phyloP scores from a whole-genome alignment of 2,329 filamentous ascomycete genomes.

The Nigrospora osmanthi region DNA sequence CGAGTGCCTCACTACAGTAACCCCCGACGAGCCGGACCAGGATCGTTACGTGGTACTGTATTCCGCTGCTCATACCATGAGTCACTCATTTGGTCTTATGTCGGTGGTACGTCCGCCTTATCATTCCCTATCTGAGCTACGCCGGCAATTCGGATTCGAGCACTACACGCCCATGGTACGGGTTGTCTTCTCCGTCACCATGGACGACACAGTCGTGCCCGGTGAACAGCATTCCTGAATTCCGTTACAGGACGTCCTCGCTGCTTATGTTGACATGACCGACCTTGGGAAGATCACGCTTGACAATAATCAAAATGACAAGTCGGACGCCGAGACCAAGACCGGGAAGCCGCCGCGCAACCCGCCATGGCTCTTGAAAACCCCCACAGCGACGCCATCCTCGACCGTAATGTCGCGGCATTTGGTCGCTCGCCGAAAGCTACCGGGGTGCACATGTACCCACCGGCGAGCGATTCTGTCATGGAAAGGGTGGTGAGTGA shows the following conservation, averaged over 20 bases:
- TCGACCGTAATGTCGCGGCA: background rate
- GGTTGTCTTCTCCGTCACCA: background rate
- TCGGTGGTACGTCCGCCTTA: background rate
- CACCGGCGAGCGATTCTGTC: background rate
- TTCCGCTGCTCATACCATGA: background rate
- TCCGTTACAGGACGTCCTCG: background rate
- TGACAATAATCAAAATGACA: background rate
- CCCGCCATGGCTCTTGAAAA: background rate
- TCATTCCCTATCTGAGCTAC: background rate
- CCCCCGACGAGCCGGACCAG: background rate
- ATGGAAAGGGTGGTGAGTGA: background rate
- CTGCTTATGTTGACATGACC: conserved; percentile 1
- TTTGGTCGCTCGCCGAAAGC: background rate
- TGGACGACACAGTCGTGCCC: background rate
- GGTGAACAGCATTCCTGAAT: background rate
- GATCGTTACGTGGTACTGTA: background rate
- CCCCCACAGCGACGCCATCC: background rate
- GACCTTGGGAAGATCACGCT: background rate
- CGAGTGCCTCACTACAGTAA: background rate
- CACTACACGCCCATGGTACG: background rate
- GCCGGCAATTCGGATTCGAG: background rate
- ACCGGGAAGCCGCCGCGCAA: background rate
- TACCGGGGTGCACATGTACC: background rate
- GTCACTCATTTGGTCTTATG: conserved; percentile 1
- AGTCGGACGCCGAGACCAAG: background rate